Evolutionary conservation across 345 rosid genomes (phyloP).

Genomic region (Rhodamnia rubescens): DNA sequence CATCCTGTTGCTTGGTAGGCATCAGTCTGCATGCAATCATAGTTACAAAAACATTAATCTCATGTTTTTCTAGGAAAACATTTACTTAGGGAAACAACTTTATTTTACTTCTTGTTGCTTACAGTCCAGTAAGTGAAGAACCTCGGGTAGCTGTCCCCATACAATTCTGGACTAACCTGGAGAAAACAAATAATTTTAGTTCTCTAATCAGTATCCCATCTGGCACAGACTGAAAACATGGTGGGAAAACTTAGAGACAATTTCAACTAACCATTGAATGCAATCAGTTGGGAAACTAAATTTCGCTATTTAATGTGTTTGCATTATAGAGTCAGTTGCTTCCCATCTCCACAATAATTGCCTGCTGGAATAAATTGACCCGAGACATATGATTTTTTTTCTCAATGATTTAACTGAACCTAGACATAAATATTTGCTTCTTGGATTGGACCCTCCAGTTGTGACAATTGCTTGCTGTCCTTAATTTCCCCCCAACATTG

Average conservation of each 20-base stretch:
- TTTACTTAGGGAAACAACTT: not conserved
- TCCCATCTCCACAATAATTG: not conserved
- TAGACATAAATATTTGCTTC: not conserved
- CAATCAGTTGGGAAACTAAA: not conserved
- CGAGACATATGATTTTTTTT: not conserved
- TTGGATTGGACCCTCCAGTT: not conserved
- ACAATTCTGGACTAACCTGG: slow-evolving; percentile 95
- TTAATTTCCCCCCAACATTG: not conserved
- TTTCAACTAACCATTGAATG: not conserved
- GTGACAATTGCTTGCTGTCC: not conserved
- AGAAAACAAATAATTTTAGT: not conserved
- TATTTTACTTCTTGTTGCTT: slow-evolving; percentile 3
- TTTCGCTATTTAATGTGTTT: not conserved
- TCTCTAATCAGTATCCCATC: not conserved
- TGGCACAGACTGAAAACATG: not conserved
- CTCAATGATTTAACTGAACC: not conserved
- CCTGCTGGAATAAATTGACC: not conserved
- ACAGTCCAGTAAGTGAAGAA: slow-evolving; percentile 99
- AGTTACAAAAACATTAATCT: not conserved
- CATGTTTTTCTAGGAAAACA: not conserved
- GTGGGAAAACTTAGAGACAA: not conserved
- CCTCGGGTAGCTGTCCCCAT: slow-evolving; percentile 93
- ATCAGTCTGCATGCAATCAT: slow-evolving; percentile 39
- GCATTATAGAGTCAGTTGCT: not conserved
- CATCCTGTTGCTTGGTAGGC: slow-evolving; percentile 97